phyloP scores from a whole-genome alignment of 2,329 filamentous ascomycete species.

The Calonectria naviculata region DNA sequence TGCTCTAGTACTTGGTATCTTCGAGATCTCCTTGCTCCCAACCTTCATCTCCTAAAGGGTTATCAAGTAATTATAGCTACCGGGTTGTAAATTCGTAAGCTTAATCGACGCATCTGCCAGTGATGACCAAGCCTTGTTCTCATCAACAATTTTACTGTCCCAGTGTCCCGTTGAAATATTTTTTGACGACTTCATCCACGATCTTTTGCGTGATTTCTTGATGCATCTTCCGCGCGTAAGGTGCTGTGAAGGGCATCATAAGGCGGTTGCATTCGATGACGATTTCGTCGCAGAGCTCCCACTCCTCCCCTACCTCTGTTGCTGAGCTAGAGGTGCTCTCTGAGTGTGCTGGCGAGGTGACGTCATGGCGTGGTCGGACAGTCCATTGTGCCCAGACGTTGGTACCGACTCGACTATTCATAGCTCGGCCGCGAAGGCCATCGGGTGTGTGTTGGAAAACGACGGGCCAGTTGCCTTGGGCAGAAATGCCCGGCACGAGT shows the following conservation, averaged over 20 bases:
- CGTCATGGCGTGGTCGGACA: slow-evolving; percentile 27
- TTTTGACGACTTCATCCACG: slow-evolving; percentile 38
- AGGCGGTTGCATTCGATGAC: slow-evolving; percentile 43
- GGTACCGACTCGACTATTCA: slow-evolving; percentile 52
- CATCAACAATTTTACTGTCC: background rate
- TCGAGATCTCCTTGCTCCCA: background rate
- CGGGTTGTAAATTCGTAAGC: no score
- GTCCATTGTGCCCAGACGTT: slow-evolving; percentile 46
- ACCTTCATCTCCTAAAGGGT: background rate
- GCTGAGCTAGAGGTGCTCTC: slow-evolving; percentile 24
- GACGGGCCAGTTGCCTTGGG: slow-evolving; percentile 51
- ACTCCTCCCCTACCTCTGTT: slow-evolving; percentile 31
- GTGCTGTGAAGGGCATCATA: slow-evolving; percentile 44
- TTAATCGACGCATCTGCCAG: no score
- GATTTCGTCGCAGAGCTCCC: slow-evolving; percentile 42
- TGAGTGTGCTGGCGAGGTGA: background rate
- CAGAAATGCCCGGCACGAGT: slow-evolving; percentile 50
- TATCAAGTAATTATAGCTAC: no score
- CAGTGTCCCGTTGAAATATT: background rate
- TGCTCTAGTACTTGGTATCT: background rate
- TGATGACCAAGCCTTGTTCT: no score
- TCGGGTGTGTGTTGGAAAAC: slow-evolving; percentile 53
- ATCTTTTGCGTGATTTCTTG: slow-evolving; percentile 40
- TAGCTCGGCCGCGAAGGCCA: slow-evolving; percentile 51
- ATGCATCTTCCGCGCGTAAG: slow-evolving; percentile 39